Conservation (phyloP, 768 basidiomycete species). For the Termitomyces sp. region DNA sequence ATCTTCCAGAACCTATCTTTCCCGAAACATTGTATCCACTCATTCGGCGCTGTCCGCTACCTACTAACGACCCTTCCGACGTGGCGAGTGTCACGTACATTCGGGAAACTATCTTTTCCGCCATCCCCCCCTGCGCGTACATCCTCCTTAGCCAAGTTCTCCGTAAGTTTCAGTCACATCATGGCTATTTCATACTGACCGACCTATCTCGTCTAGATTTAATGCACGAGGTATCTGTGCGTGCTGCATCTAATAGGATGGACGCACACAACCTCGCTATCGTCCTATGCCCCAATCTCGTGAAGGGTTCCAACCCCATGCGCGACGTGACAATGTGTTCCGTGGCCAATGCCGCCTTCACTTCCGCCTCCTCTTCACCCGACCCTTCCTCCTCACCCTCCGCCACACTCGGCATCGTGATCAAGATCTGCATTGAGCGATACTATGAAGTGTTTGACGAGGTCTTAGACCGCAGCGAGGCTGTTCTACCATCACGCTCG, state of each 20-base stretch:
- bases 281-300: conserved; percentile 78
- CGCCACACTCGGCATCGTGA: conserved; percentile 67
- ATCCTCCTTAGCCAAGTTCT: conserved; percentile 72
- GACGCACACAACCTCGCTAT: conserved; percentile 81
- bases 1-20: conserved; percentile 78
- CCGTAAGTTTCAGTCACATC: conserved; percentile 39
- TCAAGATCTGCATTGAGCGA: conserved; percentile 76
- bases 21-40: conserved; percentile 64
- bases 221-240: conserved; percentile 75
- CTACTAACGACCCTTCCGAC: conserved; percentile 52
- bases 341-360: conserved; percentile 47
- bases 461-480: conserved; percentile 67
- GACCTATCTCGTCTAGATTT: conserved; percentile 49
- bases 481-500: conserved; percentile 34
- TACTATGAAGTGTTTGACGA: conserved; percentile 90
- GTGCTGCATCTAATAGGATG: conserved; percentile 71
- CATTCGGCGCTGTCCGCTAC: conserved; percentile 66
- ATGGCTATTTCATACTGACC: neutral
- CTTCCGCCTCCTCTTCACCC: neutral
- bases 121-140: conserved; percentile 67
- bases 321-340: conserved; percentile 75
- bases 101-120: conserved; percentile 64
- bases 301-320: conserved; percentile 64
- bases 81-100: conserved; percentile 63
- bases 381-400: conserved; percentile 21